Conservation (phyloP, 257 asterid species). For the Phtheirospermum japonicum region DNA sequence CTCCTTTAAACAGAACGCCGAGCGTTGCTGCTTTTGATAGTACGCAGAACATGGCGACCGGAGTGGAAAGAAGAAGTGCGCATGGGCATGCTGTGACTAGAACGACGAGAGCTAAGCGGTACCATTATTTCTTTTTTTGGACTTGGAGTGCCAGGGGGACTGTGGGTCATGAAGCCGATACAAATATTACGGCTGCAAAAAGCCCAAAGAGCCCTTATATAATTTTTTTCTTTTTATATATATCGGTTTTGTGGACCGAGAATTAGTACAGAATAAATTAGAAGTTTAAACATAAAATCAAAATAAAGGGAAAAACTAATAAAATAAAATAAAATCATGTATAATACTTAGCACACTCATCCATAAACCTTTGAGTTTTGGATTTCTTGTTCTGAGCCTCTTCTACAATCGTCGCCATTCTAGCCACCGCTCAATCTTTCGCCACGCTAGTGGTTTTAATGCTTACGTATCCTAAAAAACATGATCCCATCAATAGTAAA, state of each 20-base stretch:
- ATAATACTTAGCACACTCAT: constrained; percentile 80
- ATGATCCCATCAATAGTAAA: too few species aligned
- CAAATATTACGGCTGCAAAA: constrained; percentile 48
- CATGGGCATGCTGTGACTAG: constrained; percentile 84
- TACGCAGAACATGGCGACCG: constrained; percentile 77
- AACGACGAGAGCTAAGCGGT: constrained; percentile 60
- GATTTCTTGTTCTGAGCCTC: constrained; percentile 88
- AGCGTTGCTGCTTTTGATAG: constrained; percentile 63
- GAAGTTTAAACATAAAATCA: too few species aligned
- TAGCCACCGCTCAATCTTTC: constrained; percentile 70
- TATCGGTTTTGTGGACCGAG: too few species aligned
- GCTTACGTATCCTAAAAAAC: constrained; percentile 20
- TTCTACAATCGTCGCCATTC: constrained; percentile 85
- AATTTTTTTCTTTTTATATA: too few species aligned
- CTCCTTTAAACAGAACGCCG: constrained; percentile 74
- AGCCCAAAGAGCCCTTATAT: too few species aligned
- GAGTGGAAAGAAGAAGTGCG: constrained; percentile 73
- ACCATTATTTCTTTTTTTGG: constrained; percentile 50
- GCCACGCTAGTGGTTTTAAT: constrained; percentile 51
- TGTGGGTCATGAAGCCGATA: constrained; percentile 43
- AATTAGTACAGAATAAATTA: too few species aligned
- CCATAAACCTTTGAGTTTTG: constrained; percentile 60
- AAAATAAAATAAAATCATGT: constrained; percentile 35
- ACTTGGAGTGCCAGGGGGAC: constrained; percentile 49
- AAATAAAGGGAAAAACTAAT: too few species aligned